Base-by-base conservation (phyloP, 2,329 filamentous ascomycete genomes). In the Pseudocercospora eumusae region DNA sequence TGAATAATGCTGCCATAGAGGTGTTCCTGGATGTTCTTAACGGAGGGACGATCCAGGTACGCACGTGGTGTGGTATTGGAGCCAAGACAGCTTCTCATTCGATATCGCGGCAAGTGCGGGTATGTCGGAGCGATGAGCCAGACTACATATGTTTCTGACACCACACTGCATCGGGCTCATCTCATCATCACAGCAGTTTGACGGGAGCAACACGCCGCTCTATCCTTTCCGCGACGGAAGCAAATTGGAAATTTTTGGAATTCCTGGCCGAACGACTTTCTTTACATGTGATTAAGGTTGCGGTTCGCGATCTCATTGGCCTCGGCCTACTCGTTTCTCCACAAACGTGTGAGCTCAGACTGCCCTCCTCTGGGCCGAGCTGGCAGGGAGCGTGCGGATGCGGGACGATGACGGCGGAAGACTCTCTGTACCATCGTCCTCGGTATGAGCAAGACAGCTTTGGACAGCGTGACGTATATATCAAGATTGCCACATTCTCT, bases 381-480 rank as follows among this genome's bases (percentile, higher is more conserved):
- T 57, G 55, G 59, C 62, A 59, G 50, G 57, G 57, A 47, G 59
- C 53, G 63, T 56, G 56, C 59, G 60, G 63, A 64, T 61, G 59
- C 59, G 61, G 60, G 61, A 61, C 60, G 47, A 60, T 61, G 63
- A 64, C 60, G 63, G 63, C 63, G 63, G 63, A 40, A 49, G 54
- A 47, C 59, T 21, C 23, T 50, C 50, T 44, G 50, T 59, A 57
- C 57, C 33, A 9, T 57, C 53, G 60, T 62, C 65, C 63, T 66
- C 65, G 63, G 64, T 61, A 54, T 57, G 40, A 56, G 42, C 54
- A 49, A 49, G 31, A 53, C 28, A 59, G 50, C 59, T 59, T 45
- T 44, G 49, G 50, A 62, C 60, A 62, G 55, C 57, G 64, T 68
- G 66, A 68, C 66, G 66, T 68, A 66, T 68, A 68, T 65, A 65